Base-by-base conservation (phyloP, 2,329 filamentous ascomycete genomes). In the Pseudocercospora eumusae region DNA sequence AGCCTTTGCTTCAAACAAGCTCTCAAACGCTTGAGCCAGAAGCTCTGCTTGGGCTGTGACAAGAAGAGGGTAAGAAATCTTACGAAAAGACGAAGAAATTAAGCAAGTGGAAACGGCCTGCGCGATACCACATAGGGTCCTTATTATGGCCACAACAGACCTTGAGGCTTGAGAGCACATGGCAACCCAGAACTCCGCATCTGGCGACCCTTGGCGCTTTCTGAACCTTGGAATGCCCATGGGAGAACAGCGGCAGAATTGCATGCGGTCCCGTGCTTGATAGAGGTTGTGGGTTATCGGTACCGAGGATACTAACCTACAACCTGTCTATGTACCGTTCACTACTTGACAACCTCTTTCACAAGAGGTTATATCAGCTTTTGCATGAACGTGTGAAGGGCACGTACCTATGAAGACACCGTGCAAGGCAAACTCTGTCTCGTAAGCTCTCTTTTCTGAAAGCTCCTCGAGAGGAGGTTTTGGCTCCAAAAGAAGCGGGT, bases 31-130 rank as follows among this genome's bases (percentile, higher is more conserved):
- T 25, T 47, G 20, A 47, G 44, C 44, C 44, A 47, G 18, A 47
- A 47, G 44, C 44, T 47, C 44, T 47, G 44, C 49, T 52, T 7
- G 49, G 49, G 49, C 25, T 18, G 15, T 20, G 11, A 58, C 25
- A 36, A 36, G 57, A 55, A 47, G 28, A 21, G 45, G 45, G 33
- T 42, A 53, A 62, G 60, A 47, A 58, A 11, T 47, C 27, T 57
- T 33, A 23, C 45, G 31, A 54, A 20, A 49, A 47, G 21, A 25
- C 59, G 50, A 61, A 57, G 53, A 20, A 47, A 44, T 25, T n/a
- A 60, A 56, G 15, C 25, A 56, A 60, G 42, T 54, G n/a, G 36
- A 40, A 25, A 59, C 56, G 25, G 36, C 13, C 13, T 36, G 33
- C 33, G 33, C 49, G 45, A 9, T 52, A 40, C 27, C 44, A 28